phyloP scores from a whole-genome alignment of 2,329 filamentous ascomycete species.

The Aspergillus pseudotamarii region DNA sequence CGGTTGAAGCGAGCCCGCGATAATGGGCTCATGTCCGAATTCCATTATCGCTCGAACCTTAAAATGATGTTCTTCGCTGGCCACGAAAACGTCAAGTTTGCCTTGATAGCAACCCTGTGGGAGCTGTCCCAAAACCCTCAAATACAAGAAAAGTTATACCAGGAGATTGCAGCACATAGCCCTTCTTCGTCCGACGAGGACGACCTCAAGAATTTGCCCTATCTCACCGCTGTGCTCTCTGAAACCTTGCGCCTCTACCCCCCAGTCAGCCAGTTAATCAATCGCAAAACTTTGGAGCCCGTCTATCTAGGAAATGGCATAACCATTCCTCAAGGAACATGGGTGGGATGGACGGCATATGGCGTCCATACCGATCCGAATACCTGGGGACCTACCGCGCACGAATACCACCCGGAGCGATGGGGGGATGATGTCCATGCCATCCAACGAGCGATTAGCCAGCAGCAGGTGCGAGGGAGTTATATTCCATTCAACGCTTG shows the following conservation, averaged over 20 bases:
- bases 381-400: conserved; percentile 5
- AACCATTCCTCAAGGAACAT: conserved; percentile 1
- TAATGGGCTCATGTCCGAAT: conserved; percentile 1
- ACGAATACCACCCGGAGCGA: conserved; percentile 1
- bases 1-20: conserved; percentile 1
- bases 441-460: background rate
- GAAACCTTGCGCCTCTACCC: conserved; percentile 7
- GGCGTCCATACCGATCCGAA: conserved; percentile 6
- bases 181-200: background rate
- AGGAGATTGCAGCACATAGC: background rate
- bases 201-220: background rate
- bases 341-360: conserved; percentile 8
- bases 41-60: conserved; percentile 9
- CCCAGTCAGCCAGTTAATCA: conserved; percentile 1
- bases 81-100: conserved; percentile 7
- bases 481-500: conserved; percentile 5
- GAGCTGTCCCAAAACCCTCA: conserved; percentile 1
- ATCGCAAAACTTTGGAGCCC: conserved; percentile 1
- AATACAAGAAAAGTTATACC: background rate
- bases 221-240: conserved; percentile 1
- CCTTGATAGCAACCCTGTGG: conserved; percentile 1
- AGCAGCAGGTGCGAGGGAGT: background rate
- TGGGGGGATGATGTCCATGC: background rate
- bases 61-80: conserved; percentile 7
- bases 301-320: background rate